A percentile compares a stretch with the other conserved stretches of the same genome.
Evolutionary conservation across 2,329 filamentous ascomycete species (phyloP).

Genomic region (Magnaporthiopsis poae): DNA sequence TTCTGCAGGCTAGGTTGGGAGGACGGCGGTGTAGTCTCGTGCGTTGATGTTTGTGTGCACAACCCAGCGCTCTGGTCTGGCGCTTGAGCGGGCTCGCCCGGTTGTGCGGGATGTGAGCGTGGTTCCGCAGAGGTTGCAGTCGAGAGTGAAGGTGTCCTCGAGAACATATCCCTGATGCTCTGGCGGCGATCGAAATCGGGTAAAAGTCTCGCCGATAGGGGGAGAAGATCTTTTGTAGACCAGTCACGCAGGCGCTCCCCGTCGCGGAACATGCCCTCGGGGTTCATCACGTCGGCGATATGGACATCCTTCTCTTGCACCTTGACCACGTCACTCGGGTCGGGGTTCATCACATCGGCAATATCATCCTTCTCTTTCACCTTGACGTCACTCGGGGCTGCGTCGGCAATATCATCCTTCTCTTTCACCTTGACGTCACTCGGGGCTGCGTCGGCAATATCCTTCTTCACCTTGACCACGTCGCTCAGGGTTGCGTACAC

Average conservation of each 20-base stretch:
- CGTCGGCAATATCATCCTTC: too few relatives aligned
- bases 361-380: too few relatives aligned
- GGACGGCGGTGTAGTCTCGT: neutral
- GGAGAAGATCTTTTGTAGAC: conserved; percentile 54
- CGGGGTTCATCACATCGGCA: too few relatives aligned
- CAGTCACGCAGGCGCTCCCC: conserved; percentile 60
- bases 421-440: too few relatives aligned
- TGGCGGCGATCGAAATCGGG: conserved; percentile 77
- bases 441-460: too few relatives aligned
- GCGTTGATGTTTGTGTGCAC: neutral
- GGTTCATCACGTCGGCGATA: conserved; percentile 69
- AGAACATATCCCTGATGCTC: conserved; percentile 91
- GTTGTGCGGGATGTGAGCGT: neutral
- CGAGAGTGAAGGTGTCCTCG: conserved; percentile 35
- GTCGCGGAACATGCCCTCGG: conserved; percentile 56
- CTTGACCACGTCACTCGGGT: conserved; percentile 52
- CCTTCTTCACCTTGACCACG: conserved; percentile 37
- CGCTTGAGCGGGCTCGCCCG: neutral
- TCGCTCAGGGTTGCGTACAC: conserved; percentile 71
- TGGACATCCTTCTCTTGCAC: conserved; percentile 32
- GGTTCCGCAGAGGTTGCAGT: neutral
- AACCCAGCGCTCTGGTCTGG: neutral
- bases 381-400: too few relatives aligned
- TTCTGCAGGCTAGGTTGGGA: neutral
- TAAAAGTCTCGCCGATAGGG: conserved; percentile 71